Evolutionary conservation across 352 stramenopile species (phyloP), one percentile per base, ranked within the genome.

Genomic region (Pythium insidiosum): DNA sequence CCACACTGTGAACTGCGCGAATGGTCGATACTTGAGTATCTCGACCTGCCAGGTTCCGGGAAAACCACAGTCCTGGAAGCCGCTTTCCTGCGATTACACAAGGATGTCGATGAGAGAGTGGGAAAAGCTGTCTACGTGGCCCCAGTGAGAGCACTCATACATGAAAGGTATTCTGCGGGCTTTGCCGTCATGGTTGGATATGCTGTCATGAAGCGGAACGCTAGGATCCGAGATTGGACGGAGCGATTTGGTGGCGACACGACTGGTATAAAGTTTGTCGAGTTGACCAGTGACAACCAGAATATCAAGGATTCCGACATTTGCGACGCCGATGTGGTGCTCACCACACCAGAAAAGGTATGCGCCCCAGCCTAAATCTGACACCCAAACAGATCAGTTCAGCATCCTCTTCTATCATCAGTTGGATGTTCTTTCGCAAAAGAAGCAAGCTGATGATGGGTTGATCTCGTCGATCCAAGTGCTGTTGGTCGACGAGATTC

Each of bases 301-400:
- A 35, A 37, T 15, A 31, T 56, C 18, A 37, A 49, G 7, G 43
- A 52, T 11, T 26, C 50, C 6, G 40, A 66, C 22, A 31, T 62
- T 12, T 21, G 44, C 0, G 29, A 16, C 7, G 52, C 61, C 3
- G 35, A 76, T 48, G 53, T 80, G 2, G 23, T 76, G 1, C 42
- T 80, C 9, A 58, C 47, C 10, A 80, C 65, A 26, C 62, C 68
- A 13, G 68, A 80, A 47, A 74, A 76, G 68, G 68, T 70, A 43
- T 38, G 20, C n/a, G n/a, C n/a, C n/a, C n/a, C n/a, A n/a, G n/a
- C n/a, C n/a, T n/a, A n/a, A n/a, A n/a, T n/a, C n/a, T n/a, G n/a
- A n/a, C n/a, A n/a, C n/a, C n/a, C n/a, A n/a, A n/a, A n/a, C n/a
- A n/a, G n/a, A n/a, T n/a, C n/a, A n/a, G n/a, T n/a, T n/a, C n/a